A percentile compares a stretch with the other conserved stretches of the same genome.
phyloP scores from a whole-genome alignment of 345 rosid genomes.

The Eucalyptus tenuipes region DNA sequence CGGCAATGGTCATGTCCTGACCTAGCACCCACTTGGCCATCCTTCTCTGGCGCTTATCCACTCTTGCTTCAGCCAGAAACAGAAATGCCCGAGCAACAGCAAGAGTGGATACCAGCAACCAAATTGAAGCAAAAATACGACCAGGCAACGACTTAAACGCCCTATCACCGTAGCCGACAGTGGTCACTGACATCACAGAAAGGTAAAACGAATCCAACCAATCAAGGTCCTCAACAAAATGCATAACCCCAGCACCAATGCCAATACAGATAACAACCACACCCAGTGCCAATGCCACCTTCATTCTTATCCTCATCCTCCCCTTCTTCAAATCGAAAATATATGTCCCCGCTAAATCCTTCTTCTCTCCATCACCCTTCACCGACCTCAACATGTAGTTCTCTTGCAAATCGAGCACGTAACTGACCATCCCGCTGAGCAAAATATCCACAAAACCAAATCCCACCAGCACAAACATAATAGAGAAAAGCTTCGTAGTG shows the following conservation, averaged over 20 bases:
- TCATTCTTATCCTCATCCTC: conserved; percentile 92
- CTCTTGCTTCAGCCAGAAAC: conserved; percentile 79
- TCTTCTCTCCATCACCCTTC: conserved; percentile 11
- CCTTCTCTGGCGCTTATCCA: conserved; percentile 76
- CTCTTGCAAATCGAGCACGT: conserved; percentile 92
- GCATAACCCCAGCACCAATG: conserved; percentile 67
- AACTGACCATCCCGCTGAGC: conserved; percentile 72
- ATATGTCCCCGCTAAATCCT: conserved; percentile 28
- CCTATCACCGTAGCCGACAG: conserved; percentile 81
- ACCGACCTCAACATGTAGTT: conserved; percentile 50
- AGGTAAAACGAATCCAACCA: conserved; percentile 90
- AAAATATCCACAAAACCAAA: conserved; percentile 70
- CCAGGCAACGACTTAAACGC: conserved; percentile 62
- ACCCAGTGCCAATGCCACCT: conserved; percentile 84
- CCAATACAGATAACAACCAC: conserved; percentile 84
- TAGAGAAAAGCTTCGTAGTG: conserved; percentile 64
- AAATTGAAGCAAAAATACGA: conserved; percentile 66
- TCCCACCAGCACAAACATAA: conserved; percentile 81
- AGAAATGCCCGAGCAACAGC: conserved; percentile 76
- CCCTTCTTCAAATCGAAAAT: conserved; percentile 84
- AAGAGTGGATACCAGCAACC: conserved; percentile 91
- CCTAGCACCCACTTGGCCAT: conserved; percentile 73
- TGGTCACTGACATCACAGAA: conserved; percentile 94
- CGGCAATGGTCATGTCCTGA: conserved; percentile 69
- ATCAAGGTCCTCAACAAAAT: conserved; percentile 55